Percentiles rank a stretch among this genome's conserved stretches.
phyloP scores from a whole-genome alignment of 345 rosid genomes.

The Linum lewisii region DNA sequence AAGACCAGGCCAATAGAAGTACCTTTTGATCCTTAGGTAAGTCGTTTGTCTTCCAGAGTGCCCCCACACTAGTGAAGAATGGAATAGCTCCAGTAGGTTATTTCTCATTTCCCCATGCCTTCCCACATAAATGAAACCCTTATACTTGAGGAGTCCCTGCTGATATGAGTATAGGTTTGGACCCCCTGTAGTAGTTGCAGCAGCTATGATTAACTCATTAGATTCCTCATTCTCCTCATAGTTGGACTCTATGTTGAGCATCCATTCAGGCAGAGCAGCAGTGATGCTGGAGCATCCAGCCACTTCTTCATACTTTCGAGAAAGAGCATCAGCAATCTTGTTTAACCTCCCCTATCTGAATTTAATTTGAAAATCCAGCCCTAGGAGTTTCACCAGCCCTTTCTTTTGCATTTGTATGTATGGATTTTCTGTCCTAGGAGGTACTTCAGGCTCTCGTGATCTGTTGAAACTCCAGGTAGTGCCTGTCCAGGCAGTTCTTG shows the following conservation, averaged over 20 bases:
- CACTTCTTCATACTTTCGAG: neutral
- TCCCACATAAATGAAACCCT: too few species aligned
- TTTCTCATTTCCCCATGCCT: neutral
- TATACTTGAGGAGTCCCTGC: neutral
- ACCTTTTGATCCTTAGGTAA: too few species aligned
- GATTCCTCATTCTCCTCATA: neutral
- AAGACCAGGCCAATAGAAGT: neutral
- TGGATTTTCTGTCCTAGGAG: neutral
- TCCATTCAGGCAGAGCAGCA: neutral
- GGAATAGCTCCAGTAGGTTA: too few species aligned
- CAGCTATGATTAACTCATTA: neutral
- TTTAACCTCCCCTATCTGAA: neutral
- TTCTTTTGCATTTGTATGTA: neutral
- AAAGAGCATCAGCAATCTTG: neutral
- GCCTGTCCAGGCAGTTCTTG: neutral
- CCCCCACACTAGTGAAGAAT: too few species aligned
- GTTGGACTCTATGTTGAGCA: neutral
- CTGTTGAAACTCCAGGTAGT: neutral
- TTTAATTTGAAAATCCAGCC: neutral
- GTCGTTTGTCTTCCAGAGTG: too few species aligned
- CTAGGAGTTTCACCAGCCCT: neutral
- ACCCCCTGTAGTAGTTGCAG: neutral
- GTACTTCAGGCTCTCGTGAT: neutral
- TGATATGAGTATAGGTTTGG: neutral
- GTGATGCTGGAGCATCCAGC: neutral